Base-by-base conservation (phyloP, 192 early-diverging fungal species). In the Linnemannia exigua region DNA sequence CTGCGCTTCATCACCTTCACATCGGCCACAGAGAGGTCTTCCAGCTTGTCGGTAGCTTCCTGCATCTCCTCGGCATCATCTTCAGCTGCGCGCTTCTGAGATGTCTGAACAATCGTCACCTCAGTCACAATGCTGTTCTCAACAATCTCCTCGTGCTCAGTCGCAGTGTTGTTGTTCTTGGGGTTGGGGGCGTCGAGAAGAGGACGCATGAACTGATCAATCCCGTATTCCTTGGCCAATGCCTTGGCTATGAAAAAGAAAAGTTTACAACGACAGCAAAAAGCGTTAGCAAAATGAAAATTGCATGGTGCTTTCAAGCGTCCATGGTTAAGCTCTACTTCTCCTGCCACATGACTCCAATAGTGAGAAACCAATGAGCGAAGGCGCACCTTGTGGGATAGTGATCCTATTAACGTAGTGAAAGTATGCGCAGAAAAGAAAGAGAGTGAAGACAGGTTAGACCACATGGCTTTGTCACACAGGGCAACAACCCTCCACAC, bases 161-260 rank as follows among this genome's bases (percentile, higher is more conserved):
- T 17, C 4, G 37, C 54, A 33, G 48, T 28, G 15, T 46, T 58
- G 33, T 2, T 66, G n/a, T 7, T 52, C 70, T 77, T 82, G 52
- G 35, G 20, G 35, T 28, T 68, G 12, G 81, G 33, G 14, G 70
- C 63, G 3, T 86, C 84, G 47, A 86, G 52, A 31, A 86, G 69
- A 22, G 84, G 77, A 38, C 84, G 74, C 84, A 86, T 86, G 51
- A 86, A 86, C 22, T 79, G 72, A 38, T 79, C 78, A 74, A 86
- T 80, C 8, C 50, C 84, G 41, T 86, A 86, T 33, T 86, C 84
- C 48, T 79, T 79, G 17, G 84, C 77, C 9, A 86, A 70, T 58
- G 76, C 75, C 63, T 69, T 86, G 52, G 84, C 84, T 86, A 50
- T n/a, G 46, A 44, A n/a, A 2, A 66, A 15, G 35, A 5, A 36